These are phyloP conservation scores for Aspergillus spinulosporus DNA, from an alignment of 2,329 filamentous ascomycete species.

Conservation along the genomic window DNA sequence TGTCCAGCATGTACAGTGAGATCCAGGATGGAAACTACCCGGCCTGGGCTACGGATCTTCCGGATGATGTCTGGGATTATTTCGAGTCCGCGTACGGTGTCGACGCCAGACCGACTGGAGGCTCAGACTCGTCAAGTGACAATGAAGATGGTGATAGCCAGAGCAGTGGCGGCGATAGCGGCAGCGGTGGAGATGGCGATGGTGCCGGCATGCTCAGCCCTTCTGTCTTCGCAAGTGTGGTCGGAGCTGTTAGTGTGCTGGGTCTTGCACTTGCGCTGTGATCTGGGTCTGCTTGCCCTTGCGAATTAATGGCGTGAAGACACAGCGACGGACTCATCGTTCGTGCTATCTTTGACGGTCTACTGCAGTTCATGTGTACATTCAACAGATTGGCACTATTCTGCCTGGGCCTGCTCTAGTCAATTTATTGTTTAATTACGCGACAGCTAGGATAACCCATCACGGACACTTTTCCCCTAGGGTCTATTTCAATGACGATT, in stretches of 20 bases:
- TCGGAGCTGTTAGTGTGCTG: constrained; percentile 3
- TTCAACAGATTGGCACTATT: too few relatives aligned
- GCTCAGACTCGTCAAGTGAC: too few relatives aligned
- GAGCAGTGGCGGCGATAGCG: neutral
- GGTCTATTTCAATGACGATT: too few relatives aligned
- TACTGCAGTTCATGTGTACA: too few relatives aligned
- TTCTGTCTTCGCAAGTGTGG: neutral
- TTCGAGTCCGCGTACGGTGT: neutral
- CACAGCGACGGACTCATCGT: too few relatives aligned
- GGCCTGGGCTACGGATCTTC: neutral
- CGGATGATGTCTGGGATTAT: neutral
- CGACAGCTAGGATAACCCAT: too few relatives aligned
- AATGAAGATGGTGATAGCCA: neutral
- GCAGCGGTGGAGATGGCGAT: neutral
- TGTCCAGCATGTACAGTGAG: neutral
- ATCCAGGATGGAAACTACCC: neutral
- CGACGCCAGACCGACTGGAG: too few relatives aligned
- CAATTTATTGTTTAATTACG: too few relatives aligned
- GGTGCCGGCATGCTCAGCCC: constrained; percentile 4
- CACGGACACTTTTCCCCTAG: too few relatives aligned
- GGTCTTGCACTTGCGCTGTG: constrained; percentile 3
- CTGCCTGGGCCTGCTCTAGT: too few relatives aligned
- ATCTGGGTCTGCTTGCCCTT: neutral
- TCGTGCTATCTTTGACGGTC: too few relatives aligned
- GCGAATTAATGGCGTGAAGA: too few relatives aligned